Evolutionary conservation across 371 early-diverging fungal species (phyloP).

Genomic region (Mucor lusitanicus): DNA sequence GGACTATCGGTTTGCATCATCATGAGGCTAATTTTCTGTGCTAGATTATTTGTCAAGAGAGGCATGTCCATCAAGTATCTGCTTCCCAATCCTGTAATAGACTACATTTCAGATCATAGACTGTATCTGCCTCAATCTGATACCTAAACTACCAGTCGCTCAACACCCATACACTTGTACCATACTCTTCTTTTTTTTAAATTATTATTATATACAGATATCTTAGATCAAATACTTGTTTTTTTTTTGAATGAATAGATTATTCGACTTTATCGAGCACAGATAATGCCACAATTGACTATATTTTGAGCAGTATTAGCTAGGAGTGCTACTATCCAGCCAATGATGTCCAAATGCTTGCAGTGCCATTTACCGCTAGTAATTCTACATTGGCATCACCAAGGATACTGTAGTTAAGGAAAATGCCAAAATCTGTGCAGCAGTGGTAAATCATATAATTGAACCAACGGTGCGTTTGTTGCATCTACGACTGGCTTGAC

Average conservation of each 20-base stretch:
- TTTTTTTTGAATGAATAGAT: not conserved
- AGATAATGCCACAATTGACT: too few relatives aligned
- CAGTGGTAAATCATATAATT: too few relatives aligned
- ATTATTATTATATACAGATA: not conserved
- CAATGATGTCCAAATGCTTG: too few relatives aligned
- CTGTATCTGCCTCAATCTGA: slow-evolving; percentile 59
- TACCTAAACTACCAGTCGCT: not conserved
- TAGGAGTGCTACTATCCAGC: too few relatives aligned
- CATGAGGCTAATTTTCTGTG: not conserved
- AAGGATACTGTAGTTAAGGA: too few relatives aligned
- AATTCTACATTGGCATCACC: too few relatives aligned
- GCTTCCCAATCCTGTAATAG: slow-evolving; percentile 90
- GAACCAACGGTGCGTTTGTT: too few relatives aligned
- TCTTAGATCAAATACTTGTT: not conserved
- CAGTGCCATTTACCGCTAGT: too few relatives aligned
- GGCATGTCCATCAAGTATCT: slow-evolving; percentile 95
- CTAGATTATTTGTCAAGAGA: slow-evolving; percentile 89
- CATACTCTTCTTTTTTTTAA: not conserved
- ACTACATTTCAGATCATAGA: slow-evolving; percentile 81
- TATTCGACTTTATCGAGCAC: not conserved
- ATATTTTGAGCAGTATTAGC: too few relatives aligned
- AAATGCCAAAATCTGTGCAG: too few relatives aligned
- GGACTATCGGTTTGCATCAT: not conserved
- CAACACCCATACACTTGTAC: not conserved
- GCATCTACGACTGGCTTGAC: too few relatives aligned